A percentile compares a stretch with the other conserved stretches of the same genome.
phyloP scores from a whole-genome alignment of 2,329 filamentous ascomycete species.

The Talaromyces sp. region DNA sequence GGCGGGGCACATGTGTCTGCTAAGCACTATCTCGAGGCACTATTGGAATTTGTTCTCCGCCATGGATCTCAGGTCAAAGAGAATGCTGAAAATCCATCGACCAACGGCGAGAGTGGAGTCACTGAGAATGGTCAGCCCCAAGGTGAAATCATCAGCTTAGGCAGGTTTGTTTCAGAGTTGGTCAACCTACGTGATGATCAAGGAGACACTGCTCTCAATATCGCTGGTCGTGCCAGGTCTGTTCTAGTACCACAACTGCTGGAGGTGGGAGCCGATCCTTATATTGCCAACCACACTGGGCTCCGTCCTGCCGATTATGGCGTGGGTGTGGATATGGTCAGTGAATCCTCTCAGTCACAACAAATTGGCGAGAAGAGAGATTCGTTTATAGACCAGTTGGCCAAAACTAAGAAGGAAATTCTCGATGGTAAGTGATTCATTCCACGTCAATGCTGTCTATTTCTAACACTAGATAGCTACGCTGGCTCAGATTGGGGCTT shows the following conservation, averaged over 20 bases:
- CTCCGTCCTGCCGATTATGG: conserved; percentile 91
- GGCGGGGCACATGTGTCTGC: conserved; percentile 78
- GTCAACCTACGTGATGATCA: conserved; percentile 92
- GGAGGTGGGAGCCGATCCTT: conserved; percentile 90
- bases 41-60: conserved; percentile 89
- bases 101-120: conserved; percentile 50
- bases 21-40: conserved; percentile 90
- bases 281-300: conserved; percentile 83
- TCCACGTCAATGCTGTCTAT: conserved; percentile 5
- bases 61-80: conserved; percentile 48
- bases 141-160: conserved; percentile 71
- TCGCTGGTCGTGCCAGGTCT: conserved; percentile 89
- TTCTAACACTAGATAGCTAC: conserved; percentile 35
- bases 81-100: conserved; percentile 1
- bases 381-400: conserved; percentile 38
- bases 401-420: conserved; percentile 41
- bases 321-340: conserved; percentile 63
- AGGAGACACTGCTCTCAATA: conserved; percentile 90
- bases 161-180: conserved; percentile 92
- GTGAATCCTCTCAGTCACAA: conserved; percentile 39
- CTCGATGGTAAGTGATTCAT: conserved; percentile 33
- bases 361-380: conserved; percentile 42
- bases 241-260: conserved; percentile 96
- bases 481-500: conserved; percentile 40
- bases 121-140: conserved; percentile 36